A percentile compares a stretch with the other conserved stretches of the same genome.
These are phyloP conservation scores for Cladophialophora psammophila DNA, from an alignment of 2,329 filamentous ascomycete species.

Conservation along the genomic window DNA sequence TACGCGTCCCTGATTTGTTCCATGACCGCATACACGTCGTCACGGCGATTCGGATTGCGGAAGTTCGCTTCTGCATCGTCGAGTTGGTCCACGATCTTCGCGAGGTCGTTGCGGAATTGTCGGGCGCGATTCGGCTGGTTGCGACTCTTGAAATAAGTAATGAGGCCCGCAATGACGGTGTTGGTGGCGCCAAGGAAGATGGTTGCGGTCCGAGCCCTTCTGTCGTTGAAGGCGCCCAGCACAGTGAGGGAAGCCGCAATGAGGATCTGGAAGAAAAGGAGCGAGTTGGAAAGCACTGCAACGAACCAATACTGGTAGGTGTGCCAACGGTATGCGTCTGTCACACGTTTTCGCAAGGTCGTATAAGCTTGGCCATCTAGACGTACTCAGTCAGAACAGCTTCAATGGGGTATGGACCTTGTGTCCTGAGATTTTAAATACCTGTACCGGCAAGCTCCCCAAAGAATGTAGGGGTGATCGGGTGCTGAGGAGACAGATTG, in stretches of 20 bases:
- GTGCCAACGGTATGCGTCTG: conserved; percentile 21
- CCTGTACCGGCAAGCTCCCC: conserved; percentile 13
- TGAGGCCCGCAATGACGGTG: conserved; percentile 29
- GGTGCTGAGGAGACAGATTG: conserved; percentile 9
- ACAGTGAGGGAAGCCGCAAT: conserved; percentile 27
- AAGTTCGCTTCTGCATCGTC: conserved; percentile 32
- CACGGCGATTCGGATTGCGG: conserved; percentile 11
- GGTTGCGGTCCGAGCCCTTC: conserved; percentile 24
- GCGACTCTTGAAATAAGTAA: conserved; percentile 34
- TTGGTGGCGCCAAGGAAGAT: conserved; percentile 32
- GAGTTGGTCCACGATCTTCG: conserved; percentile 23
- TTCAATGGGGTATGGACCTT: background rate
- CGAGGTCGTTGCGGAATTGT: conserved; percentile 30
- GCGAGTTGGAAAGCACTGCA: conserved; percentile 18
- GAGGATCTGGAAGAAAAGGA: conserved; percentile 31
- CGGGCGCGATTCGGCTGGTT: conserved; percentile 33
- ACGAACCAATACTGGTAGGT: conserved; percentile 34
- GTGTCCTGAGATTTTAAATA: background rate
- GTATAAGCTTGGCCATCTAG: conserved; percentile 21
- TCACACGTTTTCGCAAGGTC: conserved; percentile 22
- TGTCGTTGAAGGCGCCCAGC: conserved; percentile 27
- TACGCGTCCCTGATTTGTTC: conserved; percentile 24
- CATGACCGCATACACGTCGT: conserved; percentile 15
- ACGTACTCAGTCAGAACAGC: background rate
- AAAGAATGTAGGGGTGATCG: conserved; percentile 18